These are phyloP conservation scores for Trypanosoma boissoni DNA, from an alignment of 208 protist species.

Conservation along the genomic window DNA sequence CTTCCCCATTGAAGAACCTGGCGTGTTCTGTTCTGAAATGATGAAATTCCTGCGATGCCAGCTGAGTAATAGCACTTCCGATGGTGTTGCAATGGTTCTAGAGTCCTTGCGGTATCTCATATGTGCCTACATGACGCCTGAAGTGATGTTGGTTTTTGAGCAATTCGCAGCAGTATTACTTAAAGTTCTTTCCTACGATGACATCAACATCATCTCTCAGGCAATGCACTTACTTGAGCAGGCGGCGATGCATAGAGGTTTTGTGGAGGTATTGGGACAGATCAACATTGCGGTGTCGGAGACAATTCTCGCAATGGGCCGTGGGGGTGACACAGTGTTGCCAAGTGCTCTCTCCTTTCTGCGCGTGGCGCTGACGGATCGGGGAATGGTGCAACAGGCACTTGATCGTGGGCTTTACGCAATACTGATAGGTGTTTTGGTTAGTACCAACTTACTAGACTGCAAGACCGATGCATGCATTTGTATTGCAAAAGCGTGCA, in stretches of 20 bases:
- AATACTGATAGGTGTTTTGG: constrained; percentile 58
- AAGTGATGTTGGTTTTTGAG: constrained; percentile 9
- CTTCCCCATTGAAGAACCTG: constrained; percentile 69
- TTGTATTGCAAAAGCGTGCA: constrained; percentile 48
- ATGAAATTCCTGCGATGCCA: constrained; percentile 43
- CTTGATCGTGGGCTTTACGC: constrained; percentile 83
- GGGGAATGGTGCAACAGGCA: constrained; percentile 50
- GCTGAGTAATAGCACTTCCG: constrained; percentile 8
- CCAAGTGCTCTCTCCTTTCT: constrained; percentile 33
- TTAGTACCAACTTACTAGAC: constrained; percentile 33
- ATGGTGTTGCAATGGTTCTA: constrained; percentile 28
- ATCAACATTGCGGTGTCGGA: constrained; percentile 9
- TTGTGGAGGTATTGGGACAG: constrained; percentile 37
- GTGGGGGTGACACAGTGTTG: constrained; percentile 21
- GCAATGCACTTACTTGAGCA: constrained; percentile 33
- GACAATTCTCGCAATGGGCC: constrained; percentile 20
- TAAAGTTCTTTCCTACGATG: constrained; percentile 29
- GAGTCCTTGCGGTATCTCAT: constrained; percentile 45
- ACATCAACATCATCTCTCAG: constrained; percentile 24
- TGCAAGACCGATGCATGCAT: constrained; percentile 51
- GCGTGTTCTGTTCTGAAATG: constrained; percentile 51
- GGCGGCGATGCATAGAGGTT: constrained; percentile 23
- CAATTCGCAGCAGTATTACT: constrained; percentile 27
- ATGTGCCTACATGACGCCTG: constrained; percentile 11
- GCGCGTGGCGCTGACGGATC: constrained; percentile 39